Conservation (phyloP, 306 rosid genomes). For the Rubus idaeus region DNA sequence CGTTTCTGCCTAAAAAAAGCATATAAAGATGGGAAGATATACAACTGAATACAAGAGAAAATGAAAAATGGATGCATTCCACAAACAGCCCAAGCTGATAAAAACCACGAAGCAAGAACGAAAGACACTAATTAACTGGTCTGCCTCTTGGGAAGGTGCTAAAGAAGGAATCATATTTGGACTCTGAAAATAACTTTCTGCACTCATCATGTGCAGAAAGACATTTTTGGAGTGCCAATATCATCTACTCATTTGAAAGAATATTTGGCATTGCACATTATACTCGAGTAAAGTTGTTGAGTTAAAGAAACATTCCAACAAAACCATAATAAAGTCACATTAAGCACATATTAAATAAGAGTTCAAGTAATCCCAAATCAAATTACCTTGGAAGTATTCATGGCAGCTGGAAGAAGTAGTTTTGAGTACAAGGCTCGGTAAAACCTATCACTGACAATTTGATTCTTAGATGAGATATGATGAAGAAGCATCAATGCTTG, state of each 20-base stretch:
- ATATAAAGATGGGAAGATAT: constrained; percentile 6
- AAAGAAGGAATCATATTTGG: not conserved
- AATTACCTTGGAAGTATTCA: constrained; percentile 86
- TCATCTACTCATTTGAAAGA: not conserved
- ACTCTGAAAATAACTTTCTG: not conserved
- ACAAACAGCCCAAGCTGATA: not conserved
- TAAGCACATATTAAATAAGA: not conserved
- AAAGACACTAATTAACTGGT: not conserved
- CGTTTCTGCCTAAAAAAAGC: constrained; percentile 75
- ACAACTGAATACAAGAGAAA: not conserved
- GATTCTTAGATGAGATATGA: constrained; percentile 92
- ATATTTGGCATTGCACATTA: not conserved
- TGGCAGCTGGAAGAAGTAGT: constrained; percentile 83
- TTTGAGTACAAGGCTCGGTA: constrained; percentile 90
- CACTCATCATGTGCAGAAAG: not conserved
- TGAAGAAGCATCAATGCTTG: constrained; percentile 96
- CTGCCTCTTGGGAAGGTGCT: not conserved
- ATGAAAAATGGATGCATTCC: not conserved
- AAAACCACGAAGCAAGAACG: not conserved
- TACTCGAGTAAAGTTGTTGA: not conserved
- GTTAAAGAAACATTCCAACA: not conserved
- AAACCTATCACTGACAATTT: constrained; percentile 83
- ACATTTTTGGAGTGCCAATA: not conserved
- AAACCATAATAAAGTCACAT: not conserved
- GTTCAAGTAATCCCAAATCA: not conserved